Evolutionary conservation across 2,329 filamentous ascomycete genomes (phyloP).

Genomic region (Microdochium trichocladiopsis): DNA sequence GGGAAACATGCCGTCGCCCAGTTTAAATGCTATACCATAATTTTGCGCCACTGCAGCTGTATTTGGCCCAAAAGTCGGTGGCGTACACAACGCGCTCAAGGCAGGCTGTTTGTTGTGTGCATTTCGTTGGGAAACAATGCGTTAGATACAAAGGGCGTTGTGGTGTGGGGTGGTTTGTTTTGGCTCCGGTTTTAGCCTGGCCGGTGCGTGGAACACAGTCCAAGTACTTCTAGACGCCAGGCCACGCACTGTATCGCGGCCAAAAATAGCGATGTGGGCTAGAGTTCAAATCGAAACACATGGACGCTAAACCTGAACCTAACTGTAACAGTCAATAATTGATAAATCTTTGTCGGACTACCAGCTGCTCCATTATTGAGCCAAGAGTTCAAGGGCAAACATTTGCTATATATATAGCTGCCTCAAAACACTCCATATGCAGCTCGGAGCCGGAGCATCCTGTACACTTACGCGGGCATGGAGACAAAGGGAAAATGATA

Average conservation of each 20-base stretch:
- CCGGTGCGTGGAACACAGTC: not conserved
- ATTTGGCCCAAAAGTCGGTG: not conserved
- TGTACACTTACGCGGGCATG: no score
- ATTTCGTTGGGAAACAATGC: not conserved
- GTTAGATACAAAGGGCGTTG: not conserved
- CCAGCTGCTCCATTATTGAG: no score
- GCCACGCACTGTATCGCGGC: not conserved
- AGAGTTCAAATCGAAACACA: not conserved
- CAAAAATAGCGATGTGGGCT: not conserved
- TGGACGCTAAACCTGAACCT: not conserved
- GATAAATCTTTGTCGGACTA: no score
- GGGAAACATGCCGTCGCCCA: not conserved
- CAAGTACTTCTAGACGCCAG: not conserved
- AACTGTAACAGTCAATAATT: no score
- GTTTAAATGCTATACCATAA: not conserved
- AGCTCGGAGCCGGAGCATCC: no score
- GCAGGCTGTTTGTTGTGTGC: not conserved
- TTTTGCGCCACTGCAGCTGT: not conserved
- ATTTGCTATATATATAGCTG: no score
- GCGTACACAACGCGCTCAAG: not conserved
- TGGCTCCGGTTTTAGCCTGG: not conserved
- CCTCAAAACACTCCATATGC: no score
- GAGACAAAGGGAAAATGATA: no score
- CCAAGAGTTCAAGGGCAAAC: no score
- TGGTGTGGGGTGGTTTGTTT: not conserved